A percentile compares a stretch with the other conserved stretches of the same genome.
These are phyloP conservation scores for Boletus reticuloceps DNA, from an alignment of 768 basidiomycete genomes.

Conservation along the genomic window DNA sequence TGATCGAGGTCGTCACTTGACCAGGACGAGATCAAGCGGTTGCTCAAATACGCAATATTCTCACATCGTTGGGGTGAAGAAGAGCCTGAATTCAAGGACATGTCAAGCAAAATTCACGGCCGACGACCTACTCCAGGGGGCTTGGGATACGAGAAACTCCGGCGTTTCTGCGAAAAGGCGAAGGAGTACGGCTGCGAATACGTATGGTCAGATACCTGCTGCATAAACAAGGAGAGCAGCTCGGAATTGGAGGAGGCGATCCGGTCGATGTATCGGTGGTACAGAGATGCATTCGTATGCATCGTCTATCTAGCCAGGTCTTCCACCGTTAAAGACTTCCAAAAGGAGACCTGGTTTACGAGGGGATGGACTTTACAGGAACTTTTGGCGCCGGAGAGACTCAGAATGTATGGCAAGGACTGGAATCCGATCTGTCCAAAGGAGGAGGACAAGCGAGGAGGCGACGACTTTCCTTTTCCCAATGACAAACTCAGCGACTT, in stretches of 20 bases:
- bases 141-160: constrained; percentile 11
- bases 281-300: constrained; percentile 11
- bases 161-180: constrained; percentile 14
- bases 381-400: constrained; percentile 8
- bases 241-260: constrained; percentile 12
- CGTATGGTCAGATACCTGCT: constrained; percentile 24
- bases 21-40: constrained; percentile 1
- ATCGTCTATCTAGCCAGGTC: constrained; percentile 11
- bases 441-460: not conserved
- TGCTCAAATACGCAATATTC: constrained; percentile 15
- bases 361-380: constrained; percentile 15
- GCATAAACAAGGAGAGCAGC: constrained; percentile 14
- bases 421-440: constrained; percentile 6
- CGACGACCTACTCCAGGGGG: not conserved
- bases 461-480: constrained; percentile 2
- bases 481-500: constrained; percentile 11
- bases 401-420: constrained; percentile 9
- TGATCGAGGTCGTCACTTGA: not conserved
- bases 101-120: constrained; percentile 4
- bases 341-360: constrained; percentile 9
- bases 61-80: constrained; percentile 19
- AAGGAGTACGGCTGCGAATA: constrained; percentile 12
- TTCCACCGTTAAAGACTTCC: not conserved
- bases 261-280: constrained; percentile 14
- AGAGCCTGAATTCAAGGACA: constrained; percentile 13